Evolutionary conservation across 1,284 basidiomycete genomes (phyloP).

Genomic region (Ceratobasidium sp.): DNA sequence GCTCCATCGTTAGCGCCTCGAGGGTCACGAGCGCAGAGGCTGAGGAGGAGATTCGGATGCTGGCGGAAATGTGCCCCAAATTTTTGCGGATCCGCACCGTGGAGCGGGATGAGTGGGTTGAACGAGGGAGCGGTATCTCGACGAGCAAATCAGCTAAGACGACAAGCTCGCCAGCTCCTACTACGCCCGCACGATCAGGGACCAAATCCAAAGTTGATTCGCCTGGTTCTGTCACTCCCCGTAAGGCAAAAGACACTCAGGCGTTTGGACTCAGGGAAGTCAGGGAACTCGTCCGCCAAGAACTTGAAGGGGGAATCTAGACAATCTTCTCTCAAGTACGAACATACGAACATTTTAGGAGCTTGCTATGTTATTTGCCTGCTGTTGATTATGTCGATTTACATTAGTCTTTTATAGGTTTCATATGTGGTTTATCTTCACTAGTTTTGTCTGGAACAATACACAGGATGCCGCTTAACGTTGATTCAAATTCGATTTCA

Average conservation of each 20-base stretch:
- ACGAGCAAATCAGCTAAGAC: constrained; percentile 60
- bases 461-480: too few species aligned
- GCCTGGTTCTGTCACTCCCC: constrained; percentile 41
- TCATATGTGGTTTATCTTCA: neutral
- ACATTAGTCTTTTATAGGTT: neutral
- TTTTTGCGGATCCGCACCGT: constrained; percentile 70
- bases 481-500: neutral
- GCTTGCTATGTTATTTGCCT: neutral
- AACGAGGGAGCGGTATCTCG: constrained; percentile 46
- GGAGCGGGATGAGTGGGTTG: constrained; percentile 75
- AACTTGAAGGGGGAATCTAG: constrained; percentile 58
- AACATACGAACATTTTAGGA: neutral
- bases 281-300: constrained; percentile 74
- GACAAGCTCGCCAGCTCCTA: constrained; percentile 45
- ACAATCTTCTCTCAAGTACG: neutral
- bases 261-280: constrained; percentile 75
- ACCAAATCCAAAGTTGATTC: constrained; percentile 29
- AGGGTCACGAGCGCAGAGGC: constrained; percentile 60
- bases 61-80: constrained; percentile 74
- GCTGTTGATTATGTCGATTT: neutral
- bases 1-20: constrained; percentile 60
- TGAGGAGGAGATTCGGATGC: constrained; percentile 68
- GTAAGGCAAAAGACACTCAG: constrained; percentile 65
- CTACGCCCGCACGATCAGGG: constrained; percentile 41
- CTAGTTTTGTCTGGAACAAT: constrained; percentile 4